Conservation (phyloP, 2,329 filamentous ascomycete genomes). For the Pseudocercospora fijiensis region DNA sequence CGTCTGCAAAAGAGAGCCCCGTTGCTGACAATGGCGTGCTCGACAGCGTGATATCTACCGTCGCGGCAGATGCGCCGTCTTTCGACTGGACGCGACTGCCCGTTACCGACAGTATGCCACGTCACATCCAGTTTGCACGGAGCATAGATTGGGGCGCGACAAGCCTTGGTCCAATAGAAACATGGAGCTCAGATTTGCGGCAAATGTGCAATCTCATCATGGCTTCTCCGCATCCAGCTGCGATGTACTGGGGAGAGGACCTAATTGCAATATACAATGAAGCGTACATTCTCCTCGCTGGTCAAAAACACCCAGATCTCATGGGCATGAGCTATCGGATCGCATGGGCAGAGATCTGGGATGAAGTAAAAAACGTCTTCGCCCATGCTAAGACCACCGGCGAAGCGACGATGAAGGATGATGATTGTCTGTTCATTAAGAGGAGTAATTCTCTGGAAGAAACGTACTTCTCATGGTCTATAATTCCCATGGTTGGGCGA, state of each 20-base stretch:
- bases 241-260: constrained; percentile 45
- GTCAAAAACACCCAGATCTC: constrained; percentile 70
- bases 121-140: constrained; percentile 71
- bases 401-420: constrained; percentile 80
- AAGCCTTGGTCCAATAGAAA: constrained; percentile 70
- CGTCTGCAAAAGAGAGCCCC: constrained; percentile 16
- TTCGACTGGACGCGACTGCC: constrained; percentile 82
- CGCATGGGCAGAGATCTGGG: constrained; percentile 74
- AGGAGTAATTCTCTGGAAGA: constrained; percentile 72
- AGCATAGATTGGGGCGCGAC: constrained; percentile 72
- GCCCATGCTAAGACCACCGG: constrained; percentile 66
- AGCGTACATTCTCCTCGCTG: constrained; percentile 68
- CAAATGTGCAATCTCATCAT: constrained; percentile 81
- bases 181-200: constrained; percentile 67
- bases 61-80: constrained; percentile 46
- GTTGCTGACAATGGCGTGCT: constrained; percentile 20
- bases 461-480: constrained; percentile 78
- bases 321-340: constrained; percentile 69
- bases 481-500: constrained; percentile 72
- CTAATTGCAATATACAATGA: constrained; percentile 70
- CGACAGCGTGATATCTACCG: constrained; percentile 32
- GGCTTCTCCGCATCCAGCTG: constrained; percentile 64
- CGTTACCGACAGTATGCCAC: constrained; percentile 60
- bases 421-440: constrained; percentile 71
- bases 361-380: constrained; percentile 67